Conservation (phyloP, 768 basidiomycete genomes). For the Leccinum variicolor region DNA sequence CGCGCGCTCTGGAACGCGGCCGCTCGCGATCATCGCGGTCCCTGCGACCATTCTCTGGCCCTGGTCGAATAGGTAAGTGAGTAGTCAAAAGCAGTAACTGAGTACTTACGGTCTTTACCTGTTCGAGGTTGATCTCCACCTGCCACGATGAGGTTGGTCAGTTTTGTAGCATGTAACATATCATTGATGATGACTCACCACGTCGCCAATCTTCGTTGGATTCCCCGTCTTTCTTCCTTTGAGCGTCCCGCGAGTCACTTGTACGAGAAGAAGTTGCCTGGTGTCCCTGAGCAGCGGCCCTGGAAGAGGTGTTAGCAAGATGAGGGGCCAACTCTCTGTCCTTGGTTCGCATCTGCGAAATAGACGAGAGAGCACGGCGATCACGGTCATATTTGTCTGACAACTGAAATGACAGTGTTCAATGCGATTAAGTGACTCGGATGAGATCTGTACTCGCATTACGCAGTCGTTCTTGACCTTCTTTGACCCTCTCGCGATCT, state of each 20-base stretch:
- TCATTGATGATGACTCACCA: conserved; percentile 44
- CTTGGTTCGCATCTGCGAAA: conserved; percentile 51
- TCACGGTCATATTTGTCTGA: conserved; percentile 88
- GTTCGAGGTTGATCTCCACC: conserved; percentile 49
- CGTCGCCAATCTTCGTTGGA: conserved; percentile 82
- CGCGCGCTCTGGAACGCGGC: conserved; percentile 60
- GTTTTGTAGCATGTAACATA: neutral
- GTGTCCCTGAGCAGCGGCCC: conserved; percentile 36
- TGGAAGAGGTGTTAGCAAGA: conserved; percentile 41
- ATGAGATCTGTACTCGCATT: conserved; percentile 43
- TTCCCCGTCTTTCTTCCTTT: conserved; percentile 71
- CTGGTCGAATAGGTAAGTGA: conserved; percentile 31
- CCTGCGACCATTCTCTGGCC: conserved; percentile 50
- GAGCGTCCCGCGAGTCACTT: conserved; percentile 54
- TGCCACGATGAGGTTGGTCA: conserved; percentile 18
- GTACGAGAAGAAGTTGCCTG: conserved; percentile 44
- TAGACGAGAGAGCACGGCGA: conserved; percentile 55
- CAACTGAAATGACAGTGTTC: conserved; percentile 43
- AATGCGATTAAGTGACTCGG: neutral
- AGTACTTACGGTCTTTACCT: conserved; percentile 55
- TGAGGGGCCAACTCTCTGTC: conserved; percentile 69
- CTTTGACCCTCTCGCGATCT: conserved; percentile 65
- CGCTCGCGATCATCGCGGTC: conserved; percentile 63
- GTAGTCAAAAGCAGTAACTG: neutral
- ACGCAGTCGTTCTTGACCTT: conserved; percentile 74